Evolutionary conservation across 768 basidiomycete species (phyloP).

Genomic region (Cyclocybe aegerita): DNA sequence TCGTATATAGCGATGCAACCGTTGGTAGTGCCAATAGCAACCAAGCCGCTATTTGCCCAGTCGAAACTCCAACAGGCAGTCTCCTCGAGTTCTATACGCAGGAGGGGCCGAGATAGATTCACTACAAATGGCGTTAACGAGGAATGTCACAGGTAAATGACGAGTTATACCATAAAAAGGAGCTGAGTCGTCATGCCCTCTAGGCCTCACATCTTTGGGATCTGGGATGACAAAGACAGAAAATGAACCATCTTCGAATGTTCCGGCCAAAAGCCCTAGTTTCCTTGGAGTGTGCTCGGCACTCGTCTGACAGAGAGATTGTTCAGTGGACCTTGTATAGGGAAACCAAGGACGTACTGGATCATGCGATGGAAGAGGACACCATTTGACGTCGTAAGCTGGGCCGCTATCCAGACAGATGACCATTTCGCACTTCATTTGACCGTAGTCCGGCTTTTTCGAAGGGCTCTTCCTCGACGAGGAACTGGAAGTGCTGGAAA

Average conservation of each 20-base stretch:
- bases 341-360: conserved; percentile 21
- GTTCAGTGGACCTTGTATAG: background rate
- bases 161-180: conserved; percentile 52
- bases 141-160: background rate
- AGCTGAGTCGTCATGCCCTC: conserved; percentile 21
- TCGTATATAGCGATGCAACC: conserved; percentile 73
- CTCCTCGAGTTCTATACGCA: conserved; percentile 76
- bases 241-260: conserved; percentile 86
- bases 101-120: conserved; percentile 56
- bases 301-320: conserved; percentile 14
- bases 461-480: conserved; percentile 5
- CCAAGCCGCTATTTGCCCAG: conserved; percentile 83
- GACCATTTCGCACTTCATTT: conserved; percentile 79
- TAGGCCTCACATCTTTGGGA: conserved; percentile 50
- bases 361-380: conserved; percentile 85
- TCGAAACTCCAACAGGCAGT: conserved; percentile 79
- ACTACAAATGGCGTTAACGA: conserved; percentile 37
- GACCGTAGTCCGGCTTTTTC: conserved; percentile 32
- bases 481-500: conserved; percentile 23
- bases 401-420: conserved; percentile 82
- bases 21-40: conserved; percentile 84
- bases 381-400: conserved; percentile 86
- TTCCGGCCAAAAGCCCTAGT: conserved; percentile 80
- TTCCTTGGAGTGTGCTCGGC: conserved; percentile 41
- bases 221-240: conserved; percentile 80